Conservation (phyloP, 2,329 filamentous ascomycete genomes). For the Xylariaceae sp. region DNA sequence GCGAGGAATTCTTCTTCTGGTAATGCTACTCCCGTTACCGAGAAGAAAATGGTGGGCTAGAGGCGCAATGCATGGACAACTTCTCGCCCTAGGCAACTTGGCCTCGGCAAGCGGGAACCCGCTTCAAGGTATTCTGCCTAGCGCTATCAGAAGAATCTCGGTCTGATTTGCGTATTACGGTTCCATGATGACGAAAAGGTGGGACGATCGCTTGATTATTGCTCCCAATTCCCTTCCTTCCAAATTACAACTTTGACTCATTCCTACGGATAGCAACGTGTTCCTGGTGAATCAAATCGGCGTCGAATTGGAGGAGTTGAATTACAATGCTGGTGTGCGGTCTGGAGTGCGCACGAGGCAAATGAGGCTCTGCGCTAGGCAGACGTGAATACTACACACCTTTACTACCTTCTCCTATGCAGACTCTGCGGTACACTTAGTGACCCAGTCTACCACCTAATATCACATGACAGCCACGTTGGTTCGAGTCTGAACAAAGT, state of each 20-base stretch:
- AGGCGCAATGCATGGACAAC: conserved; percentile 13
- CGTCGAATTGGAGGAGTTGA: background rate
- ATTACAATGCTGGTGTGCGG: background rate
- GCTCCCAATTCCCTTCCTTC: background rate
- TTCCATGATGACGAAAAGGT: background rate
- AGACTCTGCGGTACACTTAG: background rate
- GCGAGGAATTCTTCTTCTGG: conserved; percentile 15
- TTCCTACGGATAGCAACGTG: background rate
- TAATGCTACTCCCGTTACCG: conserved; percentile 14
- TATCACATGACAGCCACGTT: background rate
- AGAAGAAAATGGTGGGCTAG: conserved; percentile 27
- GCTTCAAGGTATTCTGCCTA: background rate
- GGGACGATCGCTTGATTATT: background rate
- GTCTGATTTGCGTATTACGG: background rate
- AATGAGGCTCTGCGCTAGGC: background rate
- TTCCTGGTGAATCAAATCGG: too few relatives aligned
- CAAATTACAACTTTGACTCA: background rate
- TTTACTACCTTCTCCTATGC: background rate
- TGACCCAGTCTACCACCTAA: background rate
- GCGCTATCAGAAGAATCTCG: background rate
- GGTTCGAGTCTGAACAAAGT: background rate
- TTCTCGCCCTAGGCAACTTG: conserved; percentile 8
- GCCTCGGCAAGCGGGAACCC: background rate
- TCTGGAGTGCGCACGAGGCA: background rate
- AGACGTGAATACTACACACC: background rate